phyloP scores from a whole-genome alignment of 1,284 basidiomycete genomes.

The Cryptococcus sp. region DNA sequence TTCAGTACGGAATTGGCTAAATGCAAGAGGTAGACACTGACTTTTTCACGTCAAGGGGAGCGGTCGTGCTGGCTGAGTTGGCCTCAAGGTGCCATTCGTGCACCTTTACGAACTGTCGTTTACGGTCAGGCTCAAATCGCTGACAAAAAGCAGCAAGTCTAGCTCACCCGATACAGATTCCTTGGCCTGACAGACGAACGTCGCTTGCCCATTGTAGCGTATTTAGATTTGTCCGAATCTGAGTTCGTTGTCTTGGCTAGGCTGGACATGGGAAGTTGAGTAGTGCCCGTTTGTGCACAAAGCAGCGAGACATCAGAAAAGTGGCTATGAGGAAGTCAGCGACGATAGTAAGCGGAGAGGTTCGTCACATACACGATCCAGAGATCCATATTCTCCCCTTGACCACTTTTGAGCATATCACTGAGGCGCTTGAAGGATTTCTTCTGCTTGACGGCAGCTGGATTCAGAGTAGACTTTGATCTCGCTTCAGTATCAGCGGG shows the following conservation, averaged over 20 bases:
- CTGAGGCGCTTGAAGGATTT: conserved; percentile 80
- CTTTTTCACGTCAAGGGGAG: conserved; percentile 70
- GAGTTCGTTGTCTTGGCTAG: conserved; percentile 56
- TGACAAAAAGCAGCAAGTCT: conserved; percentile 1
- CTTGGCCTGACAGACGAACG: conserved; percentile 74
- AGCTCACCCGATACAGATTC: conserved; percentile 78
- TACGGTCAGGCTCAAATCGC: conserved; percentile 1
- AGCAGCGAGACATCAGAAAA: conserved; percentile 94
- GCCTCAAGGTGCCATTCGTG: conserved; percentile 67
- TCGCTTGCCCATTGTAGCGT: conserved; percentile 71
- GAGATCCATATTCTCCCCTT: conserved; percentile 70
- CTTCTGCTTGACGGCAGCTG: conserved; percentile 57
- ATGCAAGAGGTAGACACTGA: conserved; percentile 54
- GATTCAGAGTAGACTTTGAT: conserved; percentile 51
- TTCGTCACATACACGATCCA: conserved; percentile 69
- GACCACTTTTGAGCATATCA: conserved; percentile 58
- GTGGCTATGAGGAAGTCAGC: conserved; percentile 46
- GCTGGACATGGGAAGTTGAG: conserved; percentile 73
- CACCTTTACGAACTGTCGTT: conserved; percentile 61
- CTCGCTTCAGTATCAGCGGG: conserved; percentile 47
- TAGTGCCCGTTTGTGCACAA: conserved; percentile 87
- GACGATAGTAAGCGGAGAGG: background rate
- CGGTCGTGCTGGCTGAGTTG: conserved; percentile 18
- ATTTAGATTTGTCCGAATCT: conserved; percentile 71
- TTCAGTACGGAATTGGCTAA: background rate